Base-by-base conservation (phyloP, 345 rosid species). In the Gynandropsis gynandra region DNA sequence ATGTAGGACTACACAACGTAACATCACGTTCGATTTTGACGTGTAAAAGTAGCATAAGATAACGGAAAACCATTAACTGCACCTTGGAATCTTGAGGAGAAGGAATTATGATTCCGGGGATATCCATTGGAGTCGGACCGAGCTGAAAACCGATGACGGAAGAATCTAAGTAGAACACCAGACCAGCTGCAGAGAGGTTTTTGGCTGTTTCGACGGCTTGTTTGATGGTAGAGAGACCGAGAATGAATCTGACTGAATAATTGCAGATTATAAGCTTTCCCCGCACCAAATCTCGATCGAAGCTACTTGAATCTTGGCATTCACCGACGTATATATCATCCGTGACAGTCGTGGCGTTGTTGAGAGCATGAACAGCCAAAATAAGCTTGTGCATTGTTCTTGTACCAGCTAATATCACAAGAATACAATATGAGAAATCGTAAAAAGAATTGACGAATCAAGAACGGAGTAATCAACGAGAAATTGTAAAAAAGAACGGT, bases 81-180 rank as follows among this genome's bases (percentile, higher is more conserved):
- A 83, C 98, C 95, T 80, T 81, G 52, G 98, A 90, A 74, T 87
- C 95, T 54, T 80, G 83, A 3, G 96, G 59, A 18, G 95, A 77
- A 16, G 95, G 76, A 69, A 90, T 74, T 54, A 90, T 74, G 71
- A 90, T 77, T 66, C 98, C 96, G 1, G 98, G 82, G 50, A 87
- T 79, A 54, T 58, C 67, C 92, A 90, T 58, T 24, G 98, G 98
- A 21, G 61, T 84, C 31, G 98, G 95, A 67, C 76, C 87, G 48
- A 90, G 80, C 89, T 81, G 96, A 71, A 79, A 90, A 37, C 96
- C 96, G 1, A 80, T 72, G 7, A 89, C 80, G 35, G 79, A 87
- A 50, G 98, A 80, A 76, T 90, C 96, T 85, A 83, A 74, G 52
- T 69, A 87, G 75, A 90, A 87, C 65, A 87, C 89, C 46, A 90